Conservation (phyloP, 2,329 filamentous ascomycete species). For the Fusarium coffeatum region DNA sequence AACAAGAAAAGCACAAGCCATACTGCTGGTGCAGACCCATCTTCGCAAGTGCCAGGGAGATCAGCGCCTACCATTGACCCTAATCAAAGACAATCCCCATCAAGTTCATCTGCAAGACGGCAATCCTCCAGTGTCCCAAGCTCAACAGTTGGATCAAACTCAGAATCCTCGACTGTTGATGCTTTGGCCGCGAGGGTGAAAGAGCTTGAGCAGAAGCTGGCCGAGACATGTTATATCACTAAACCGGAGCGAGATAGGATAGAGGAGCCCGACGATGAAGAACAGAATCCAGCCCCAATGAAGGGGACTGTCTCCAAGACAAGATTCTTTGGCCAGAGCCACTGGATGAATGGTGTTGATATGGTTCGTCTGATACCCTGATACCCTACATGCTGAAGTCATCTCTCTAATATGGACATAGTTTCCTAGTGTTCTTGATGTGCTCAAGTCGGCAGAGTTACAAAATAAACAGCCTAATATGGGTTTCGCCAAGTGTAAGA, state of each 20-base stretch:
- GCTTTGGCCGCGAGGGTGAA: conserved; percentile 54
- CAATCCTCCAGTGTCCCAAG: conserved; percentile 43
- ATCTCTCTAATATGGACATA: conserved; percentile 26
- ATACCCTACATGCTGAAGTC: neutral
- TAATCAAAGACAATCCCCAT: conserved; percentile 10
- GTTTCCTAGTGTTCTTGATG: conserved; percentile 48
- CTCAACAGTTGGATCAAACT: conserved; percentile 45
- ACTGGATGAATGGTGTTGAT: conserved; percentile 61
- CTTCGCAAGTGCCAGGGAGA: conserved; percentile 36
- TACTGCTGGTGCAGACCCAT: conserved; percentile 4
- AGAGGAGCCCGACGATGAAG: neutral
- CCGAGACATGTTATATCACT: conserved; percentile 44
- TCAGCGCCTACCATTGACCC: conserved; percentile 28
- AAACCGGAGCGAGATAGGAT: conserved; percentile 30
- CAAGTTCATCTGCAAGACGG: neutral
- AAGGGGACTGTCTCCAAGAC: conserved; percentile 57
- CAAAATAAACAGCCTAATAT: conserved; percentile 49
- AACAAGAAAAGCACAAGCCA: conserved; percentile 31
- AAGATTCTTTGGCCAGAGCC: conserved; percentile 61
- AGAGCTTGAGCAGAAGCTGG: conserved; percentile 59
- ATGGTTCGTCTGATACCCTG: conserved; percentile 50
- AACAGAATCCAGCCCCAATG: conserved; percentile 32
- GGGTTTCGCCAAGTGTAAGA: conserved; percentile 55
- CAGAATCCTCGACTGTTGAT: conserved; percentile 46
- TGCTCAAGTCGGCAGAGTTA: conserved; percentile 45